A percentile compares a stretch with the other conserved stretches of the same genome.
Conservation (phyloP, 1,284 basidiomycete species). For the Cronartium quercuum region DNA sequence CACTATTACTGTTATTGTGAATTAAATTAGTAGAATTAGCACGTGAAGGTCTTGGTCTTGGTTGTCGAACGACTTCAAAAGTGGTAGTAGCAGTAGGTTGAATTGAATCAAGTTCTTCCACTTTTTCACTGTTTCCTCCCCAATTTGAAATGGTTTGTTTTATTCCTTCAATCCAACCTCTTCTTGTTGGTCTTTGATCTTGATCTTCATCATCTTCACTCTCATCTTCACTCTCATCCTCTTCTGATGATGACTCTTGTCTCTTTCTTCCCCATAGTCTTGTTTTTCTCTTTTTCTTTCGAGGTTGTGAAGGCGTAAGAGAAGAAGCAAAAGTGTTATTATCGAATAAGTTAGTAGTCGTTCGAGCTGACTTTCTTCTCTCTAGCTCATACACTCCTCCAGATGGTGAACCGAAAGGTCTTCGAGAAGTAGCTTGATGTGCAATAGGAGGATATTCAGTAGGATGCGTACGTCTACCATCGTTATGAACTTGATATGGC, state of each 20-base stretch:
- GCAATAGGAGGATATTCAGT: constrained; percentile 8
- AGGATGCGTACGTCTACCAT: background rate
- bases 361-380: background rate
- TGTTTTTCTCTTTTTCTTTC: background rate
- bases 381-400: background rate
- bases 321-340: background rate
- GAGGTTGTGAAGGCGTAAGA: background rate
- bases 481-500: constrained; percentile 43
- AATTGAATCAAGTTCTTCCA: background rate
- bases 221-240: constrained; percentile 3
- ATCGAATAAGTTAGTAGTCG: constrained; percentile 30
- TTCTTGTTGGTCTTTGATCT: background rate
- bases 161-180: background rate
- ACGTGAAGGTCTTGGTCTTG: constrained; percentile 13
- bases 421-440: background rate
- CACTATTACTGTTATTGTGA: too few species aligned
- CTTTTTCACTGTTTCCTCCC: background rate
- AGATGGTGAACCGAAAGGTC: background rate
- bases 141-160: background rate
- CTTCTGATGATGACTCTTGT: background rate
- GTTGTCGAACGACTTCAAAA: constrained; percentile 45
- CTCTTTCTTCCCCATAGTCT: background rate
- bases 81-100: constrained; percentile 45
- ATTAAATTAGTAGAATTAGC: too few species aligned
- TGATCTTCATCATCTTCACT: background rate